Conservation (phyloP, 176 grass and related monocot genomes). For the Aegilops tauschii region DNA sequence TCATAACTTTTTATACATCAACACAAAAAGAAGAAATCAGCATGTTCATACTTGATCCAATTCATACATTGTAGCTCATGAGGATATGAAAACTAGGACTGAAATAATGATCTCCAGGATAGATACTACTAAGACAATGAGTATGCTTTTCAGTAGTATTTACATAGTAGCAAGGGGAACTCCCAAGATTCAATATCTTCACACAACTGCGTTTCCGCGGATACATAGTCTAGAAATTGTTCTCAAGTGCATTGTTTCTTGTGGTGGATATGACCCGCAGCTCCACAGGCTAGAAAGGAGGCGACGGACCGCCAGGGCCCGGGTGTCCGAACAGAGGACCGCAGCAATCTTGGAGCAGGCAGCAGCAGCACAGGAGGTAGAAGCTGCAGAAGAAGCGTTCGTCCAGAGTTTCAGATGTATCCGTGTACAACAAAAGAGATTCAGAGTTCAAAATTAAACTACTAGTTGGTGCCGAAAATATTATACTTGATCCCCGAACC, state of each 20-base stretch:
- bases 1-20: not conserved
- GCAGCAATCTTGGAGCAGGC: constrained; percentile 47
- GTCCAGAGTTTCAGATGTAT: not conserved
- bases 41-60: not conserved
- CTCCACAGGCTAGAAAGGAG: constrained; percentile 37
- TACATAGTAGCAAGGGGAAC: not conserved
- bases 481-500: no score
- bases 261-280: not conserved
- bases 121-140: not conserved
- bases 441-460: no score
- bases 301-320: not conserved
- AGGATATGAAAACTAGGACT: not conserved
- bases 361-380: constrained; percentile 53
- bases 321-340: constrained; percentile 21
- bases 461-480: no score
- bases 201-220: not conserved
- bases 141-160: not conserved
- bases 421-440: no score
- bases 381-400: constrained; percentile 18
- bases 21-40: not conserved
- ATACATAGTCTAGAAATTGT: not conserved
- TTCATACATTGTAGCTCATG: not conserved
- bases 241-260: not conserved
- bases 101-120: not conserved
- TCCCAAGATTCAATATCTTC: not conserved